phyloP scores from a whole-genome alignment of 2,329 filamentous ascomycete species.

The Helicocarpus griseus region DNA sequence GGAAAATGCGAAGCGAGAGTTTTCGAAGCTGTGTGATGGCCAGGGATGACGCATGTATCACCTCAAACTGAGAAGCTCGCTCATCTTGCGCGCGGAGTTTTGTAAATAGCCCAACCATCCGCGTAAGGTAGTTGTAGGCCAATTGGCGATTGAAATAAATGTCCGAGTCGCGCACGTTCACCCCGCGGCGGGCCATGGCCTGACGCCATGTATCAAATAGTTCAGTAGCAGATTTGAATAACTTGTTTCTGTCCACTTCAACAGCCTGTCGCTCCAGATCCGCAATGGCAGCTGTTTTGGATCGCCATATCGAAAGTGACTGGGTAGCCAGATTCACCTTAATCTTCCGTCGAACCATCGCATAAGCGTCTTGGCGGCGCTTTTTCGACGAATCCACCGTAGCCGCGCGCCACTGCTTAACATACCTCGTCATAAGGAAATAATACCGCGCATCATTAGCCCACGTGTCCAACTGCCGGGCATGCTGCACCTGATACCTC shows the following conservation, averaged over 20 bases:
- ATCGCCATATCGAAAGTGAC: slow-evolving; percentile 31
- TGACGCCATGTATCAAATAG: slow-evolving; percentile 36
- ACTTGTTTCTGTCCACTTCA: slow-evolving; percentile 24
- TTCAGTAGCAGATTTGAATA: slow-evolving; percentile 24
- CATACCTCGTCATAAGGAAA: slow-evolving; percentile 39
- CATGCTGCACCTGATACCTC: slow-evolving; percentile 30
- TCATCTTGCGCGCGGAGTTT: slow-evolving; percentile 28
- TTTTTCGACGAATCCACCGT: slow-evolving; percentile 42
- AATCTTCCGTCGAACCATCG: slow-evolving; percentile 40
- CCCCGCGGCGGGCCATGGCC: slow-evolving; percentile 24
- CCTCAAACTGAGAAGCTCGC: slow-evolving; percentile 38
- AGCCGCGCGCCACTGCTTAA: slow-evolving; percentile 44
- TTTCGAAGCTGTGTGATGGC: slow-evolving; percentile 43
- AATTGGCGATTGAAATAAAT: slow-evolving; percentile 29
- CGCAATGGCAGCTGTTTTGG: slow-evolving; percentile 21
- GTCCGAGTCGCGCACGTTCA: slow-evolving; percentile 29
- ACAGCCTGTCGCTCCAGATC: slow-evolving; percentile 33
- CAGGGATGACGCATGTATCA: slow-evolving; percentile 38
- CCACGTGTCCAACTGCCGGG: slow-evolving; percentile 42
- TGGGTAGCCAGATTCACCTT: slow-evolving; percentile 46
- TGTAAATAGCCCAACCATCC: slow-evolving; percentile 27
- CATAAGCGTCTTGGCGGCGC: slow-evolving; percentile 48
- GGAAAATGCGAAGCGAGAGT: slow-evolving; percentile 50
- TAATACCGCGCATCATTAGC: slow-evolving; percentile 48
- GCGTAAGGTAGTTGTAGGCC: slow-evolving; percentile 28